phyloP scores from a whole-genome alignment of 2,329 filamentous ascomycete genomes.

The Trichophyton mentagrophytes region DNA sequence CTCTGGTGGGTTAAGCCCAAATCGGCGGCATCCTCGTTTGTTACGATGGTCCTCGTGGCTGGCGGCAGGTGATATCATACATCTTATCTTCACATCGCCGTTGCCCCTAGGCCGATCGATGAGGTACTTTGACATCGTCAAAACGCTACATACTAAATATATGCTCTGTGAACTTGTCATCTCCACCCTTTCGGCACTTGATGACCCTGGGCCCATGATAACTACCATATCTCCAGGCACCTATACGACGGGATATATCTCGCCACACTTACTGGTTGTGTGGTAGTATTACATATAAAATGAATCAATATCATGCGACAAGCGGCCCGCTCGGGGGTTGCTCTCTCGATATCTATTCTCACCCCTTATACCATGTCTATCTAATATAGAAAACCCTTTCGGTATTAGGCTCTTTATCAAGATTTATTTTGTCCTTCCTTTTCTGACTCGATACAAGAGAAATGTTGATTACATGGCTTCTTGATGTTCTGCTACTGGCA shows the following conservation, averaged over 20 bases:
- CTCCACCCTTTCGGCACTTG: not conserved
- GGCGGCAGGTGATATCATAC: not conserved
- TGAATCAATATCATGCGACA: not conserved
- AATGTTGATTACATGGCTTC: not conserved
- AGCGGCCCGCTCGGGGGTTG: not conserved
- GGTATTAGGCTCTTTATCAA: not conserved
- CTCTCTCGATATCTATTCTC: not conserved
- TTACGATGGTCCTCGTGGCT: not conserved
- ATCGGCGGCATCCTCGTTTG: not conserved
- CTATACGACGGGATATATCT: not conserved
- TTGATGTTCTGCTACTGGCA: not conserved
- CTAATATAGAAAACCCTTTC: not conserved
- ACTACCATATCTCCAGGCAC: not conserved
- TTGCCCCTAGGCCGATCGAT: not conserved
- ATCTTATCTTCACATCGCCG: not conserved
- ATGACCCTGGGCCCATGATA: not conserved
- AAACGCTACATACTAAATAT: not conserved
- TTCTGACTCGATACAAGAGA: not conserved
- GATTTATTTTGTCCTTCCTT: not conserved
- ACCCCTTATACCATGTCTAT: not conserved
- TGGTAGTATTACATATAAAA: not conserved
- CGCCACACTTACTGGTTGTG: not conserved
- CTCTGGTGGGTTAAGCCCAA: not conserved
- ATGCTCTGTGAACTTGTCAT: not conserved
- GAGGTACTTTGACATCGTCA: not conserved